phyloP scores from a whole-genome alignment of 2,329 filamentous ascomycete species.

The Aphanocladium album region DNA sequence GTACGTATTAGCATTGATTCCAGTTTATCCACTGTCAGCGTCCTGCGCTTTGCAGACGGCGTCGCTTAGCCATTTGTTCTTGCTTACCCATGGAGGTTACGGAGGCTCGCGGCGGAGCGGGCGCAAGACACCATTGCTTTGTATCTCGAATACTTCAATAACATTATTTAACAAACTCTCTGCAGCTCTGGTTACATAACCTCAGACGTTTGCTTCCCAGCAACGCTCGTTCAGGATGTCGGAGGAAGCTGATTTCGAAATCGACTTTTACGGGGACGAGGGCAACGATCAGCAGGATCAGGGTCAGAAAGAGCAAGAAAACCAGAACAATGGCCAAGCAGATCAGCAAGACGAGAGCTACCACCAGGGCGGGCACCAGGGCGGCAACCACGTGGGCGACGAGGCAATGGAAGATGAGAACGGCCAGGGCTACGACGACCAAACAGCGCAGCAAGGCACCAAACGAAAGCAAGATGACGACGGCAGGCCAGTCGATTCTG shows the following conservation, averaged over 20 bases:
- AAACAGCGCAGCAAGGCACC: slow-evolving; percentile 41
- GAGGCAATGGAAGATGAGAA: slow-evolving; percentile 34
- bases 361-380: slow-evolving; percentile 37
- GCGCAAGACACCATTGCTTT: not conserved
- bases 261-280: slow-evolving; percentile 65
- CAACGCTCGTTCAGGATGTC: slow-evolving; percentile 44
- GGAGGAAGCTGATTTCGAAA: slow-evolving; percentile 67
- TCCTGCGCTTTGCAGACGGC: slow-evolving; percentile 22
- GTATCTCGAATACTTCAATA: slow-evolving; percentile 15
- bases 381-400: slow-evolving; percentile 29
- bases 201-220: not conserved
- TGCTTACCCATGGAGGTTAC: not conserved
- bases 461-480: slow-evolving; percentile 57
- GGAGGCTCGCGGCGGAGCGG: not conserved
- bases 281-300: slow-evolving; percentile 38
- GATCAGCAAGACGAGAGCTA: slow-evolving; percentile 23
- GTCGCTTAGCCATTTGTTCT: not conserved
- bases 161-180: slow-evolving; percentile 12
- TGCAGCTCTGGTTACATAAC: slow-evolving; percentile 9
- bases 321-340: slow-evolving; percentile 15
- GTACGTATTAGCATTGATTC: slow-evolving; percentile 51
- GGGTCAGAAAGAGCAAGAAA: slow-evolving; percentile 21
- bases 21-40: slow-evolving; percentile 31
- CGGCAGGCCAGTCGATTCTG: slow-evolving; percentile 49
- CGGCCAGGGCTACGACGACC: slow-evolving; percentile 32